A percentile compares a stretch with the other conserved stretches of the same genome.
phyloP scores from a whole-genome alignment of 148 eudicot genomes.

The Nepenthes mirabilis region DNA sequence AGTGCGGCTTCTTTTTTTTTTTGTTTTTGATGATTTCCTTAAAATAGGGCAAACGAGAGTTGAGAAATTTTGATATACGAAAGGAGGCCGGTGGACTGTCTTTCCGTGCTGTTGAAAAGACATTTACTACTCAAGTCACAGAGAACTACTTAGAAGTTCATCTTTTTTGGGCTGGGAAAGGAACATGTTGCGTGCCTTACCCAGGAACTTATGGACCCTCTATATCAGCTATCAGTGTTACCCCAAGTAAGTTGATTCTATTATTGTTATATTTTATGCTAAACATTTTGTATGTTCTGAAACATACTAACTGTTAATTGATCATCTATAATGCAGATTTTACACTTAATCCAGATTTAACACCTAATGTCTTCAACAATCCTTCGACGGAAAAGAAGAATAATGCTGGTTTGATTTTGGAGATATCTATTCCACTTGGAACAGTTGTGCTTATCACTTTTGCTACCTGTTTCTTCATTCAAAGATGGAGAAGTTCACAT shows the following conservation, averaged over 20 bases:
- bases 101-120: conserved; percentile 29
- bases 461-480: conserved; percentile 22
- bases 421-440: conserved; percentile 42
- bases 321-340: conserved; percentile 77
- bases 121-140: conserved; percentile 32
- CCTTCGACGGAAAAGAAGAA: conserved; percentile 17
- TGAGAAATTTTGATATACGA: conserved; percentile 58
- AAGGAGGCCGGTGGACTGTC: conserved; percentile 51
- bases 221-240: conserved; percentile 71
- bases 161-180: conserved; percentile 97
- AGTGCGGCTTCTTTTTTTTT: not conserved
- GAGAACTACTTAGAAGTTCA: conserved; percentile 73
- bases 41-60: conserved; percentile 39
- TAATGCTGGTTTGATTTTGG: conserved; percentile 48
- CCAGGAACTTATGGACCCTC: conserved; percentile 80
- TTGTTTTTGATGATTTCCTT: not conserved
- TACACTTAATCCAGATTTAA: too few species aligned
- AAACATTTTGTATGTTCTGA: too few species aligned
- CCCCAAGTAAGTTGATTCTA: conserved; percentile 37
- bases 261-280: not conserved
- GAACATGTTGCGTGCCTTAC: conserved; percentile 65
- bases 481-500: conserved; percentile 24
- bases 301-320: not conserved
- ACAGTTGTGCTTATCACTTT: conserved; percentile 29
- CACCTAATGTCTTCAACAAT: conserved; percentile 5